phyloP scores from a whole-genome alignment of 805 yeast genomes.

The Barnettozyma salicaria region DNA sequence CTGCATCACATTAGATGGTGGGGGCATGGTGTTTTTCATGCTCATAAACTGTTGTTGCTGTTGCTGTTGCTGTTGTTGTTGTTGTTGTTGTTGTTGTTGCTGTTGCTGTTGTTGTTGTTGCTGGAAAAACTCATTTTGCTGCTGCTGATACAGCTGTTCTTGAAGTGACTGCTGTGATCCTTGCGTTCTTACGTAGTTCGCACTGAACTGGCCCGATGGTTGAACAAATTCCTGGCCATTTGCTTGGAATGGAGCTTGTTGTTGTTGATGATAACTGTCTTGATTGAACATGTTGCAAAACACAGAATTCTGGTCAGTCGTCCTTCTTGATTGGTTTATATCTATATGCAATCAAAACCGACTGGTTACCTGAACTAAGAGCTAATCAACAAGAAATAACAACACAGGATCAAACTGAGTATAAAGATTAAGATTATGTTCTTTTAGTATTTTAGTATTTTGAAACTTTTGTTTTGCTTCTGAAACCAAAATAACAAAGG shows the following conservation, averaged over 20 bases:
- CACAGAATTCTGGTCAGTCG: too few relatives aligned
- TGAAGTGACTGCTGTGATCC: conserved; percentile 35
- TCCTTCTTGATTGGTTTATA: too few relatives aligned
- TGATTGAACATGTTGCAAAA: conserved; percentile 20
- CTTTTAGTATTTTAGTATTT: neutral
- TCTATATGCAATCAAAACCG: too few relatives aligned
- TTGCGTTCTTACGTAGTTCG: conserved; percentile 33
- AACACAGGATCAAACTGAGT: neutral
- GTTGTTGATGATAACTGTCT: conserved; percentile 15
- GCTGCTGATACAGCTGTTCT: conserved; percentile 31
- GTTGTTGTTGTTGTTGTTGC: conserved; percentile 19
- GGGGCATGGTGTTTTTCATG: conserved; percentile 27
- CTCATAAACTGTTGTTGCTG: conserved; percentile 22
- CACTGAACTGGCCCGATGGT: conserved; percentile 31
- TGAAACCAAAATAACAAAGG: neutral
- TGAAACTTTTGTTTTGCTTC: neutral
- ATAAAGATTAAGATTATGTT: neutral
- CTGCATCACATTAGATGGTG: conserved; percentile 22
- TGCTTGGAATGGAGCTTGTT: conserved; percentile 9
- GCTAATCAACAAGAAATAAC: too few relatives aligned
- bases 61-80: conserved; percentile 24
- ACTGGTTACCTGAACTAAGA: too few relatives aligned
- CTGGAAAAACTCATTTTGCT: conserved; percentile 29
- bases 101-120: conserved; percentile 26
- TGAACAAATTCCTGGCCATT: conserved; percentile 27